These are phyloP conservation scores for Raphidocelis subcapitata DNA, from an alignment of 139 green algal species.

Conservation along the genomic window DNA sequence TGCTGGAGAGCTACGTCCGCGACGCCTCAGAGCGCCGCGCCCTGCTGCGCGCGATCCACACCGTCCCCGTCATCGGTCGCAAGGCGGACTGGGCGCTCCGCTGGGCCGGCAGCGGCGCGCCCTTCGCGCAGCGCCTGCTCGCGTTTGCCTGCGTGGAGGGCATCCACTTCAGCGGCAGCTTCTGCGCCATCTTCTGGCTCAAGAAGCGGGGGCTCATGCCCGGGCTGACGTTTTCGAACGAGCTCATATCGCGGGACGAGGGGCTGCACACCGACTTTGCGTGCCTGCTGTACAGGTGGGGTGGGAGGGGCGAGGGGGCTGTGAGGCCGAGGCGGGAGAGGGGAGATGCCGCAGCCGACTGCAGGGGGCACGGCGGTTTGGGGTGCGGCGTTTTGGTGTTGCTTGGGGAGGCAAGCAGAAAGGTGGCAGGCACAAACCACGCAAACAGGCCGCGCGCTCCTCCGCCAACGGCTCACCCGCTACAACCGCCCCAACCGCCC, in stretches of 20 bases:
- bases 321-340: no score
- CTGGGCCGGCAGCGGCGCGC: conserved; percentile 66
- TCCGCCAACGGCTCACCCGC: no score
- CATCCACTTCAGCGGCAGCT: conserved; percentile 97
- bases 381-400: no score
- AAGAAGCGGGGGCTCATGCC: conserved; percentile 98
- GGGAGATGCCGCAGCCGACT: no score
- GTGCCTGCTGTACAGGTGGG: conserved; percentile 83
- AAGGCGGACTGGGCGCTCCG: conserved; percentile 97
- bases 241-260: conserved; percentile 97
- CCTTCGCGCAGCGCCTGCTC: conserved; percentile 91
- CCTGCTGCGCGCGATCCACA: conserved; percentile 93
- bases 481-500: no score
- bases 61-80: conserved; percentile 79
- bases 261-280: conserved; percentile 97
- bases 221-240: conserved; percentile 97
- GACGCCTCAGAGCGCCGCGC: conserved; percentile 57
- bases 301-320: no score
- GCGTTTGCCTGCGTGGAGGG: conserved; percentile 97
- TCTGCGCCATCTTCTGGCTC: conserved; percentile 99
- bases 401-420: no score
- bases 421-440: no score
- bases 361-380: no score
- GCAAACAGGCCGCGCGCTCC: no score
- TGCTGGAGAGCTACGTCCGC: conserved; percentile 97